Base-by-base conservation (phyloP, 2,329 filamentous ascomycete species). In the Curvularia hawaiiensis region DNA sequence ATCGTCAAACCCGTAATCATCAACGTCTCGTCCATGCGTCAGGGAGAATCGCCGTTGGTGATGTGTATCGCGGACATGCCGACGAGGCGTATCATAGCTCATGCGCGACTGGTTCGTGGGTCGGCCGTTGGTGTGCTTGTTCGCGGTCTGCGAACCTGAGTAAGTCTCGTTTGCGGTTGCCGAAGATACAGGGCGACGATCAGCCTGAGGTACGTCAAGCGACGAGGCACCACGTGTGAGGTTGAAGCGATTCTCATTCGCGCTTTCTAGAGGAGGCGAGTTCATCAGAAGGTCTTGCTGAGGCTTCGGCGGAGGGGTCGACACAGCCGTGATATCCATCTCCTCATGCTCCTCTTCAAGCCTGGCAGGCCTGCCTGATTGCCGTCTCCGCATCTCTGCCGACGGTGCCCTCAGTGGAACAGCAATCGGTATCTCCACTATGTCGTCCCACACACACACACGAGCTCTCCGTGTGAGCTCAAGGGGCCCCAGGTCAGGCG, bases 381-480 rank as follows among this genome's bases (percentile, higher is more conserved):
- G 84, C 52, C 86, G 87, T 52, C 90, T 85, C 58, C 89, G 88
- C 80, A 91, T 89, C 71, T 98, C 94, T n/a, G 88, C 88, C 4
- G 91, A 94, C 8, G 93, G 90, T 9, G 86, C 85, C 49, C 91
- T 88, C 83, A 99, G 88, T 24, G 94, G 94, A 31, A 97, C 92
- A 3, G 93, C 95, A 48, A 98, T 89, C 2, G 95, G 95, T 16
- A 99, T 90, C 69, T 99, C 95, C 22, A 99, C 95, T 22, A 98
- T 81, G 72, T 99, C 95, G 71, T 99, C 95, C 95, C 95, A 99
- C 12, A 99, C 94, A 69, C 92, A 97, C 18, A 99, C 94, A 68
- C 94, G 88, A 48, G 92, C 90, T 65, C 95, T 85, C 62, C 95
- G 85, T 4, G 95, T 98, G 52, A 99, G 85, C 78, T 98, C 95